Evolutionary conservation across 169 alveolate genomes (phyloP), one percentile per base, ranked within the genome.

Genomic region (Plasmodium cynomolgi): DNA sequence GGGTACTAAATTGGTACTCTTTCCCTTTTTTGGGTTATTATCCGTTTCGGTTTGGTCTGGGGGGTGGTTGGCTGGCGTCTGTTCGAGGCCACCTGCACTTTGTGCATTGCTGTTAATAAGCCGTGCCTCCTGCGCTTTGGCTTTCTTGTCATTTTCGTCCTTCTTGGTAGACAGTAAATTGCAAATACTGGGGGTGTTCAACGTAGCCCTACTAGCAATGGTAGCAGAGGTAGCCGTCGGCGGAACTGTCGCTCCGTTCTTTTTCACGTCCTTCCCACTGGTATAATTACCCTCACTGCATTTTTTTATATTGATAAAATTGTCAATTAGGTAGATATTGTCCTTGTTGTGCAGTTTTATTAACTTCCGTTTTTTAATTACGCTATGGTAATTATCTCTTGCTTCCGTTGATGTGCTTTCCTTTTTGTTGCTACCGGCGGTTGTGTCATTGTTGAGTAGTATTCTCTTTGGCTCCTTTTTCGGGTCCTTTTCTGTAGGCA

Each of bases 331-430:
- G 72, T 79, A 79, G 20, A 81, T 23, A 80, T 88, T 88, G 29
- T 88, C 94, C 47, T 88, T 88, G 31, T 88, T 37, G 41, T 88
- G 88, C 33, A 88, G 50, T 62, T 58, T 80, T 13, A 71, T 77
- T 79, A 79, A 80, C 72, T 80, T 88, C 39, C 83, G 39, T 88
- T 80, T 88, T 88, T 88, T 88, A 88, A 41, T 79, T 47, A 68
- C 23, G 50, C 72, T 71, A 20, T 34, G 41, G 23, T 88, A 75
- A 62, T 88, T 44, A 31, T 84, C 82, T 68, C 33, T 88, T 73
- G 75, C 31, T 31, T 88, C 94, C 9, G 83, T 37, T 4, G n/a
- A 23, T 4, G 29, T 17, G 50, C 26, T 50, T 75, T 79, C 79
- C 33, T 47, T 79, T 79, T 80, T 88, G 8, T 13, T 6, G 4